Percentiles rank a stretch among this genome's conserved stretches.
These are phyloP conservation scores for Ganoderma leucocontextum DNA, from an alignment of 1,284 basidiomycete species.

Conservation along the genomic window DNA sequence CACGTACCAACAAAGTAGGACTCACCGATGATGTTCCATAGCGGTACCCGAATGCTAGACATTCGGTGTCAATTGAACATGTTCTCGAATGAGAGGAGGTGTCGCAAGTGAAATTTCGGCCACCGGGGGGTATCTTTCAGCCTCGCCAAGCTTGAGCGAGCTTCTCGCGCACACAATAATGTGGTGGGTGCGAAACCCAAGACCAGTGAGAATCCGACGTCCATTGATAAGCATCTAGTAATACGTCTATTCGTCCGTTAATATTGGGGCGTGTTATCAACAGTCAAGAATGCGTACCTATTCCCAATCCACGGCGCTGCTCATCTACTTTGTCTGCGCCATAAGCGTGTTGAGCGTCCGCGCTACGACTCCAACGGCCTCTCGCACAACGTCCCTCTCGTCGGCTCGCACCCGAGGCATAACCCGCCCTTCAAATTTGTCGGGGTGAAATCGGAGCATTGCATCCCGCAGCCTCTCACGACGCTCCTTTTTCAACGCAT, in stretches of 20 bases:
- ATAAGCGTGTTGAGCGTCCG: conserved; percentile 38
- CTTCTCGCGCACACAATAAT: no score
- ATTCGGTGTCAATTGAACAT: not conserved
- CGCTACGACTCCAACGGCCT: conserved; percentile 77
- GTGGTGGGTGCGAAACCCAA: not conserved
- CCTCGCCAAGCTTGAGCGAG: no score
- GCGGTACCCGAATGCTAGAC: not conserved
- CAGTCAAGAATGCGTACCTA: not conserved
- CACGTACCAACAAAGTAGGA: no score
- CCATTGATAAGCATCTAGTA: not conserved
- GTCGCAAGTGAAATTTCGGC: not conserved
- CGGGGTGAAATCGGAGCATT: conserved; percentile 84
- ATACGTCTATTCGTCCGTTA: not conserved
- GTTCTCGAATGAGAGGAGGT: not conserved
- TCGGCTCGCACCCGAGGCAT: conserved; percentile 62
- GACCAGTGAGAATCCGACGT: not conserved
- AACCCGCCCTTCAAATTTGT: conserved; percentile 83
- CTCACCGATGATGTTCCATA: no score
- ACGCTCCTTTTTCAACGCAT: conserved; percentile 43
- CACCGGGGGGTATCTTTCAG: no score
- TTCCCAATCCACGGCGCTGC: not conserved
- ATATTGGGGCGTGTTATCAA: no score
- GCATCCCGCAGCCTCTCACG: conserved; percentile 77
- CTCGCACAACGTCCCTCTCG: conserved; percentile 77
- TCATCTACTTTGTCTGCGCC: conserved; percentile 26